Evolutionary conservation across 345 rosid species (phyloP).

Genomic region (Pseudoturritis turrita): DNA sequence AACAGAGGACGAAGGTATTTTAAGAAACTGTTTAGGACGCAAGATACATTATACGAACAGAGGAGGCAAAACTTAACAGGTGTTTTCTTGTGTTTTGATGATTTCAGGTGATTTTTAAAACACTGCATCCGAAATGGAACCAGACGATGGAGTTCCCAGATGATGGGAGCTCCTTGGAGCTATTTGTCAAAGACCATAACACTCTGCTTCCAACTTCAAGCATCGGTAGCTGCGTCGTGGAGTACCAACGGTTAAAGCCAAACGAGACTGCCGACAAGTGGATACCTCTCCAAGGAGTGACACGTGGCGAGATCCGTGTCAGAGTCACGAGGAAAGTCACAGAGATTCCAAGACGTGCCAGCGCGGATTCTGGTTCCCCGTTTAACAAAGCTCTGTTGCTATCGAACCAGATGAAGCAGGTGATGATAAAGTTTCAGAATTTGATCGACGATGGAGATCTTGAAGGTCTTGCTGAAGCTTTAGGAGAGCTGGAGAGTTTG

Average conservation of each 20-base stretch:
- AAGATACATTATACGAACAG: not conserved
- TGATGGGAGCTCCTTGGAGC: conserved; percentile 65
- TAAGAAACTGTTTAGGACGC: not conserved
- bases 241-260: conserved; percentile 78
- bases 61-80: not conserved
- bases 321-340: conserved; percentile 76
- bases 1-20: conserved; percentile 84
- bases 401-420: conserved; percentile 55
- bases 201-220: conserved; percentile 76
- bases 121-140: conserved; percentile 79
- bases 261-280: conserved; percentile 82
- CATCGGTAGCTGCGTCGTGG: conserved; percentile 82
- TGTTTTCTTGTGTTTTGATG: not conserved
- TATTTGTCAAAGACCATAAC: conserved; percentile 87
- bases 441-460: conserved; percentile 54
- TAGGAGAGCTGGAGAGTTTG: conserved; percentile 69
- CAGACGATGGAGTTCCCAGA: conserved; percentile 92
- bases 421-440: conserved; percentile 56
- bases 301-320: conserved; percentile 73
- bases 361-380: conserved; percentile 54
- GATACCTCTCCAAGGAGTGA: conserved; percentile 98
- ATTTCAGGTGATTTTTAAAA: conserved; percentile 67
- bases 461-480: conserved; percentile 53
- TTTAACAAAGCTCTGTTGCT: conserved; percentile 45
- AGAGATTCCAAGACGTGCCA: conserved; percentile 41